Base-by-base conservation (phyloP, 805 yeast species). In the Lipomyces sp. region DNA sequence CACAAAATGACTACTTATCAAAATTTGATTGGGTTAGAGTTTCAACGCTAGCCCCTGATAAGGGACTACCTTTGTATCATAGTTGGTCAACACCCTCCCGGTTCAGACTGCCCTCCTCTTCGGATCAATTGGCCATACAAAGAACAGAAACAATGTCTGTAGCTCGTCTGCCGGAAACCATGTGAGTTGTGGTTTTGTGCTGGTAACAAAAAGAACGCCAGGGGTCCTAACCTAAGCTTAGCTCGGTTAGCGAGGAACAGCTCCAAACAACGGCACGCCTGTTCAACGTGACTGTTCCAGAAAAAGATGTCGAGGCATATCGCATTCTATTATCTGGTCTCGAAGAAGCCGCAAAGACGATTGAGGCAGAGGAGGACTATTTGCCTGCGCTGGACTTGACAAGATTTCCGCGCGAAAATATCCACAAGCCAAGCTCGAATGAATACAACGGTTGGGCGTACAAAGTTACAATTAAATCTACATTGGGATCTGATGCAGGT, bases 381-480 rank as follows among this genome's bases (percentile, higher is more conserved):
- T 60, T 70, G 33, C 79, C 77, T 10, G 67, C 71, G 7, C 72
- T 75, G 6, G 79, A 78, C 67, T 64, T 72, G 7, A 73, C 70
- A 32, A 71, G 78, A 53, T 78, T 76, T 60, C 81, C 81, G 15
- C 74, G 81, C 60, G 70, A 71, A 29, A 69, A 76, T 62, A 66
- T 76, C 42, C 71, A 69, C 60, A 77, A 76, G 3, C 61, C 69
- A 10, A 76, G 74, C 24, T 73, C 76, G 60, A 71, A 74, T 60
- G 78, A 78, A 33, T 59, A 58, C 53, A 67, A 67, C 29, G 81
- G 80, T 2, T 79, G 81, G 81, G 78, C 73, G 1, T 73, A 72
- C 66, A 70, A 74, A 59, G 74, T 73, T 35, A 71, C 72, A 13
- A 73, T 78, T 30, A 48, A 55, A 71, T 74, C 65, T 76, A 77